These are phyloP conservation scores for Anethum foeniculum DNA, from an alignment of 140 eudicot species.

Conservation along the genomic window DNA sequence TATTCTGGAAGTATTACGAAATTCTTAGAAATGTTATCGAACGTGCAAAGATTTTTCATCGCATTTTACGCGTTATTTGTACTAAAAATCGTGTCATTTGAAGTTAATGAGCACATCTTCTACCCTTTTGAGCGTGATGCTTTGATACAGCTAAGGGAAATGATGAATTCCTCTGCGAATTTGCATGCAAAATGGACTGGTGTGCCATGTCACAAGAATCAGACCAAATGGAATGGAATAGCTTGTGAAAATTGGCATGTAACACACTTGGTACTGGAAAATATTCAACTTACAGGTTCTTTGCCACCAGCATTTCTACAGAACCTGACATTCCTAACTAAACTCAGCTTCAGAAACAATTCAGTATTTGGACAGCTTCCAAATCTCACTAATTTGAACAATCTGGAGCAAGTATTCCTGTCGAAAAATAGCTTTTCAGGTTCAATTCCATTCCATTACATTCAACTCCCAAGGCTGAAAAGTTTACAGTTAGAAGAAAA, in stretches of 20 bases:
- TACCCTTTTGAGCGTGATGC: slow-evolving; percentile 47
- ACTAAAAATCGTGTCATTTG: neutral
- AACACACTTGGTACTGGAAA: slow-evolving; percentile 39
- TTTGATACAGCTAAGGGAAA: slow-evolving; percentile 48
- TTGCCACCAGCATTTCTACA: slow-evolving; percentile 38
- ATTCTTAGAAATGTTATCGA: neutral
- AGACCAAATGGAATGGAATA: slow-evolving; percentile 59
- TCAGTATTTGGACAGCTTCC: slow-evolving; percentile 54
- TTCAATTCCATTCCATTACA: slow-evolving; percentile 36
- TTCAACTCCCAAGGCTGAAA: slow-evolving; percentile 30
- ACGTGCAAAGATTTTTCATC: neutral
- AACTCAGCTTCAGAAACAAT: slow-evolving; percentile 51
- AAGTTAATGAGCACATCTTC: slow-evolving; percentile 14
- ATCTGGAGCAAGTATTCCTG: slow-evolving; percentile 32
- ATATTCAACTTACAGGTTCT: slow-evolving; percentile 35
- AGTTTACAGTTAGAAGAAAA: slow-evolving; percentile 50
- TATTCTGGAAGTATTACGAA: neutral
- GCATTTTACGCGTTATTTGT: neutral
- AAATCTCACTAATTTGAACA: slow-evolving; percentile 30
- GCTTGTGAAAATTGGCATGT: slow-evolving; percentile 50
- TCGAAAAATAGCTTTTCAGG: slow-evolving; percentile 51
- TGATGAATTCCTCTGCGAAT: slow-evolving; percentile 30
- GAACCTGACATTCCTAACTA: slow-evolving; percentile 43
- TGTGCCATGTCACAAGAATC: slow-evolving; percentile 50
- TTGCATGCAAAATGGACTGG: slow-evolving; percentile 72